phyloP scores from a whole-genome alignment of 176 grass and related monocot species.

The Pontederia paniculata region DNA sequence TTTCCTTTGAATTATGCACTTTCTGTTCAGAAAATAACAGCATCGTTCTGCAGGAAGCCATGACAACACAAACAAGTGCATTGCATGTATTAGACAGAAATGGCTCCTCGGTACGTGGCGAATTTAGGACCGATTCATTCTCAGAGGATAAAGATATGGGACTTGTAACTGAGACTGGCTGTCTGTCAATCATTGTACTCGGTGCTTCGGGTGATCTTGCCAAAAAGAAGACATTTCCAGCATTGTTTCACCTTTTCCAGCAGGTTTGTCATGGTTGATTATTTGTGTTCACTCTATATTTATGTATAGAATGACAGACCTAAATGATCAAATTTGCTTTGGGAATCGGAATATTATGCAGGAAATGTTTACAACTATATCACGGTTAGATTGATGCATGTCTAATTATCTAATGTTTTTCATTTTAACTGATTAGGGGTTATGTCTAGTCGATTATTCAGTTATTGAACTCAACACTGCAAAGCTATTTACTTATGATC shows the following conservation, averaged over 20 bases:
- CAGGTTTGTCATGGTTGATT: constrained; percentile 38
- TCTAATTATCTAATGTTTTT: background rate
- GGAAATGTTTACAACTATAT: too few species aligned
- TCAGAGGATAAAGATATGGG: constrained; percentile 39
- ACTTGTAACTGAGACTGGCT: constrained; percentile 47
- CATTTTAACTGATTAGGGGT: background rate
- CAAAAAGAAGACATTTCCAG: constrained; percentile 99
- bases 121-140: constrained; percentile 42
- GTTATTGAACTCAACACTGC: too few species aligned
- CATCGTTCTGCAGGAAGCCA: background rate
- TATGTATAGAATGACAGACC: too few species aligned
- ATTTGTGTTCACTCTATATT: background rate
- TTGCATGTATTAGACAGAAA: background rate
- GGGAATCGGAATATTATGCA: too few species aligned
- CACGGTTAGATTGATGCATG: background rate
- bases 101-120: constrained; percentile 21
- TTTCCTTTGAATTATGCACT: background rate
- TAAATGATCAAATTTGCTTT: too few species aligned
- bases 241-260: constrained; percentile 82
- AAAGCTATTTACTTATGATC: background rate
- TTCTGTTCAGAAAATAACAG: background rate
- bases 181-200: constrained; percentile 79
- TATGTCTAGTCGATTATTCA: too few species aligned
- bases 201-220: constrained; percentile 98
- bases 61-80: background rate